phyloP scores from a whole-genome alignment of 1,284 basidiomycete species.

The Puccinia triticina region DNA sequence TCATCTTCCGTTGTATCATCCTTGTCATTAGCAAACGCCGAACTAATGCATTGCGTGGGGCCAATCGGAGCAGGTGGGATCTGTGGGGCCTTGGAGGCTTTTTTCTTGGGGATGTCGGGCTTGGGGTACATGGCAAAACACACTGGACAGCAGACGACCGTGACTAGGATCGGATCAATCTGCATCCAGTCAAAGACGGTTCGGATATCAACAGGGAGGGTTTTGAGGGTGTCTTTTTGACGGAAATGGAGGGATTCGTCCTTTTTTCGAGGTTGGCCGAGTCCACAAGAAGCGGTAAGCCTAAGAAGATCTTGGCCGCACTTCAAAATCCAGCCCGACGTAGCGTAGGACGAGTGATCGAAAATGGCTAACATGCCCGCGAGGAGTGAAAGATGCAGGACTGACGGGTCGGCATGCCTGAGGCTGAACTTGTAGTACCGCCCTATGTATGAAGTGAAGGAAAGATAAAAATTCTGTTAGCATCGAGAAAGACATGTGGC shows the following conservation, averaged over 20 bases:
- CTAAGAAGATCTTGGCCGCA: background rate
- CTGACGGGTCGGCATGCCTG: slow-evolving; percentile 9
- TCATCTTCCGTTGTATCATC: background rate
- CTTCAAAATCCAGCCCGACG: slow-evolving; percentile 29
- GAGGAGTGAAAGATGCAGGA: slow-evolving; percentile 13
- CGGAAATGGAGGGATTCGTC: background rate
- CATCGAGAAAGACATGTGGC: background rate
- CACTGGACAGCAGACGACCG: slow-evolving; percentile 18
- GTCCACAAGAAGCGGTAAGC: background rate
- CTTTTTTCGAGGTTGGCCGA: background rate
- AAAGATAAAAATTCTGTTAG: background rate
- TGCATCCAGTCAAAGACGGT: slow-evolving; percentile 28
- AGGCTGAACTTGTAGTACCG: slow-evolving; percentile 26
- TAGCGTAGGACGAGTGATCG: slow-evolving; percentile 29
- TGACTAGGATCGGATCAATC: slow-evolving; percentile 30
- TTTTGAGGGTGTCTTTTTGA: slow-evolving; percentile 6
- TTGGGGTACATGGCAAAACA: slow-evolving; percentile 47
- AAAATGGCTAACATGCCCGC: slow-evolving; percentile 1
- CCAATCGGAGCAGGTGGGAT: background rate
- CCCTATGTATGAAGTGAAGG: slow-evolving; percentile 11
- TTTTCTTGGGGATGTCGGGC: background rate
- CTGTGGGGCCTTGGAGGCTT: background rate
- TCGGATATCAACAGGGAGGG: slow-evolving; percentile 7
- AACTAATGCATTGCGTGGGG: slow-evolving; percentile 9
- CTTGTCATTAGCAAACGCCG: background rate